phyloP scores from a whole-genome alignment of 495 filamentous ascomycete species.

The Penicillium alfredii region DNA sequence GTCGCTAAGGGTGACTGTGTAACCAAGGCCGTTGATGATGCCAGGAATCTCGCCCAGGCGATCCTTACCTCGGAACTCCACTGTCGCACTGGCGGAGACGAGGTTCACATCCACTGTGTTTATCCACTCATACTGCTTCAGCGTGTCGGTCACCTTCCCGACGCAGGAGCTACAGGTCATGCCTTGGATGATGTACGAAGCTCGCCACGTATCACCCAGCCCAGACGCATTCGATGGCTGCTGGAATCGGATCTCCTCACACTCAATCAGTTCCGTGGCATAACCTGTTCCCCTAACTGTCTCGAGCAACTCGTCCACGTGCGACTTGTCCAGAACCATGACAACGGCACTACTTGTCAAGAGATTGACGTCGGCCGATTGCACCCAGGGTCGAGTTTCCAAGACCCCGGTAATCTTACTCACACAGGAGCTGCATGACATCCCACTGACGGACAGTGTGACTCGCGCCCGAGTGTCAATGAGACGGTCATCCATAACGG shows the following conservation, averaged over 20 bases:
- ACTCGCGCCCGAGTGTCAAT: too few species aligned
- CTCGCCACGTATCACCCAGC: constrained; percentile 37
- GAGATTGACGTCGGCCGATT: constrained; percentile 51
- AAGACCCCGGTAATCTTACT: constrained; percentile 48
- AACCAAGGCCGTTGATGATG: constrained; percentile 75
- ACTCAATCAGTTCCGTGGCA: too few species aligned
- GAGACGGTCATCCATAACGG: too few species aligned
- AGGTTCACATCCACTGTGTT: constrained; percentile 61
- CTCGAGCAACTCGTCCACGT: constrained; percentile 39
- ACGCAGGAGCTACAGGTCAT: constrained; percentile 83
- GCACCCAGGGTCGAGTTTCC: constrained; percentile 44
- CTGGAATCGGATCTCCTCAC: constrained; percentile 54
- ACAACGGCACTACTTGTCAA: constrained; percentile 53
- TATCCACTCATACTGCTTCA: constrained; percentile 62
- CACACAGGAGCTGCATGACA: constrained; percentile 62
- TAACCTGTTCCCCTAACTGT: too few species aligned
- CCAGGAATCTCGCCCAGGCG: constrained; percentile 55
- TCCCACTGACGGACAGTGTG: constrained; percentile 56
- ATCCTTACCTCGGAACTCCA: constrained; percentile 52
- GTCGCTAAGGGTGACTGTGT: constrained; percentile 56
- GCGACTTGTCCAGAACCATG: constrained; percentile 35
- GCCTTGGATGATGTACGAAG: constrained; percentile 67
- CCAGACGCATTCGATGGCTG: constrained; percentile 42
- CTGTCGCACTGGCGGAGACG: constrained; percentile 63
- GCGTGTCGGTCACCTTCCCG: constrained; percentile 54